Evolutionary conservation across 768 basidiomycete species (phyloP).

Genomic region (Psilocybe cubensis): DNA sequence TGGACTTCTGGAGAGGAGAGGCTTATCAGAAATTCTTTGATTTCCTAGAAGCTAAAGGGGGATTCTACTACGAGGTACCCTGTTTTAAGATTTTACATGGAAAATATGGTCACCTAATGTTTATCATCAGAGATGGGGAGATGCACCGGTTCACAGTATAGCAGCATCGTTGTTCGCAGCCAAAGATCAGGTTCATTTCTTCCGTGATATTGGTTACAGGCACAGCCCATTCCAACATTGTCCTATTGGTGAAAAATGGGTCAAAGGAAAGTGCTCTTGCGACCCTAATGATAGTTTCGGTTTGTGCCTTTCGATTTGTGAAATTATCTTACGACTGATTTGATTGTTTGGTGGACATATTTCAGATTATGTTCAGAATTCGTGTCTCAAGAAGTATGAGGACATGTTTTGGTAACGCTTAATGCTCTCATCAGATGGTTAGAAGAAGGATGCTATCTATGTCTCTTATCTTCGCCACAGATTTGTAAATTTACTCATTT

Average conservation of each 20-base stretch:
- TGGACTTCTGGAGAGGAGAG: slow-evolving; percentile 87
- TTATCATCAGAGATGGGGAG: slow-evolving; percentile 71
- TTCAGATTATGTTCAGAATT: slow-evolving; percentile 44
- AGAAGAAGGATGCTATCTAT: neutral
- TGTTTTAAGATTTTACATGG: slow-evolving; percentile 6
- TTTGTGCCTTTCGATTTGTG: slow-evolving; percentile 30
- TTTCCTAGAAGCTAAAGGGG: slow-evolving; percentile 78
- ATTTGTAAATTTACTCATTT: neutral
- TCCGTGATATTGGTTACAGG: slow-evolving; percentile 82
- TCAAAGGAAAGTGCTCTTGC: slow-evolving; percentile 69
- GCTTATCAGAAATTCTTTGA: slow-evolving; percentile 87
- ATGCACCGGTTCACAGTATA: slow-evolving; percentile 78
- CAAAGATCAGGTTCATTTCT: slow-evolving; percentile 81
- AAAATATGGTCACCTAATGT: neutral
- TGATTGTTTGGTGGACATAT: neutral
- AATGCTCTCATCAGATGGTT: neutral
- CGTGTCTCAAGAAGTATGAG: slow-evolving; percentile 44
- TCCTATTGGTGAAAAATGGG: slow-evolving; percentile 59
- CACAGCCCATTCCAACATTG: slow-evolving; percentile 85
- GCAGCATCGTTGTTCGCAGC: slow-evolving; percentile 77
- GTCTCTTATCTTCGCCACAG: neutral
- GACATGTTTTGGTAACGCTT: slow-evolving; percentile 28
- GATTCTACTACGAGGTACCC: slow-evolving; percentile 90
- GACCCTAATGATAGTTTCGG: slow-evolving; percentile 75
- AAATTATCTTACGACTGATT: neutral